Evolutionary conservation across 75 land plant genomes (phyloP).

Genomic region (Pinus taeda): DNA sequence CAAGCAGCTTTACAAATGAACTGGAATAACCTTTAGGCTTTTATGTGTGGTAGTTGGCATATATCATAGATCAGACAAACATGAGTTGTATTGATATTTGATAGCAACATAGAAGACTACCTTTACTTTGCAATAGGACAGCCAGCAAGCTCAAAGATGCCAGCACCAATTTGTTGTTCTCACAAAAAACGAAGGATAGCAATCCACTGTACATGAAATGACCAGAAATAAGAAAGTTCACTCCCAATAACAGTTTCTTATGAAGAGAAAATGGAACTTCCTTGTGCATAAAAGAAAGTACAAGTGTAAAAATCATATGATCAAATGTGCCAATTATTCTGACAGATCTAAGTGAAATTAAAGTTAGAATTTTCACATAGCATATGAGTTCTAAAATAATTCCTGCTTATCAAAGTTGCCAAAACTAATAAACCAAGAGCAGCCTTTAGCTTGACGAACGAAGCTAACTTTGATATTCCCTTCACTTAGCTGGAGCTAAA

Average conservation of each 20-base stretch:
- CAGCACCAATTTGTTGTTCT: conserved; percentile 8
- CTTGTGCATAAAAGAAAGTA: too few relatives aligned
- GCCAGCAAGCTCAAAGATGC: conserved; percentile 11
- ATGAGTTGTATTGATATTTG: neutral
- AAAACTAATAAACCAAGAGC: neutral
- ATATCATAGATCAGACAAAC: neutral
- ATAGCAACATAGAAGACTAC: neutral
- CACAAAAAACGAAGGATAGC: conserved; percentile 1
- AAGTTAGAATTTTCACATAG: neutral
- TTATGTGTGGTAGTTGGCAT: neutral
- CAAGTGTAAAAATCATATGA: neutral
- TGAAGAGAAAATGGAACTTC: neutral
- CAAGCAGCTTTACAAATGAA: neutral
- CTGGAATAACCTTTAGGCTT: neutral
- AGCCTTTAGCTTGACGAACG: neutral
- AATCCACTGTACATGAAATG: conserved; percentile 1
- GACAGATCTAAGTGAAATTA: neutral
- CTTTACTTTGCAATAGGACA: conserved; percentile 8
- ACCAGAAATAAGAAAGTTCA: neutral
- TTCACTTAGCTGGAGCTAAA: neutral
- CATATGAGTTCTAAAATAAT: neutral
- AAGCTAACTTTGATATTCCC: neutral
- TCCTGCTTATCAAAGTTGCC: neutral
- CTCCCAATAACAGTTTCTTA: too few relatives aligned
- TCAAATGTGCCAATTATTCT: neutral